phyloP scores from a whole-genome alignment of 768 basidiomycete genomes.

The Baorangia bicolor region DNA sequence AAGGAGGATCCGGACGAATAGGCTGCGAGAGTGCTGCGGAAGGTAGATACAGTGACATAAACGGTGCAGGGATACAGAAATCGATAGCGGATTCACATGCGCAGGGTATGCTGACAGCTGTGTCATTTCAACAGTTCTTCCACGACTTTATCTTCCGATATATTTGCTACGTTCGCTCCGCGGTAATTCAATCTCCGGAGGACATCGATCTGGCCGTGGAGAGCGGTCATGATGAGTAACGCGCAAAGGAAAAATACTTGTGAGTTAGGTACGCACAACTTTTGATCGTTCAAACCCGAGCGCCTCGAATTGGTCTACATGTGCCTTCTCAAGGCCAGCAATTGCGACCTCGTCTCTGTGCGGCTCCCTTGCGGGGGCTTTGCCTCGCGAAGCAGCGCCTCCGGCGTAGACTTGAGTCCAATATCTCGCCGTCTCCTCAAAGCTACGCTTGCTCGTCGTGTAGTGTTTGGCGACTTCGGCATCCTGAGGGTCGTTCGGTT shows the following conservation, averaged over 20 bases:
- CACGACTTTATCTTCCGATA: slow-evolving; percentile 79
- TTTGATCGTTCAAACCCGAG: slow-evolving; percentile 81
- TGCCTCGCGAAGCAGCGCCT: slow-evolving; percentile 53
- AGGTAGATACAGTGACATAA: slow-evolving; percentile 29
- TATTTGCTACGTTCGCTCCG: slow-evolving; percentile 74
- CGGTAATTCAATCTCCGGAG: slow-evolving; percentile 86
- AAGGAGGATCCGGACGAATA: slow-evolving; percentile 17
- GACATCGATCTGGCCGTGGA: slow-evolving; percentile 69
- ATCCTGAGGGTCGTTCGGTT: slow-evolving; percentile 96
- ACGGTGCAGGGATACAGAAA: slow-evolving; percentile 25
- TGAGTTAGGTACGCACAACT: slow-evolving; percentile 61
- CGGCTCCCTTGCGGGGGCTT: slow-evolving; percentile 28
- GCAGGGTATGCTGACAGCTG: slow-evolving; percentile 24
- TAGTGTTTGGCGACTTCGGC: slow-evolving; percentile 98
- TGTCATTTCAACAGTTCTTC: slow-evolving; percentile 76
- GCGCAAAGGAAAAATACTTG: not conserved
- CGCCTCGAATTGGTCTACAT: slow-evolving; percentile 80
- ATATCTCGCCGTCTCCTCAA: slow-evolving; percentile 89
- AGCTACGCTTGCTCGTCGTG: slow-evolving; percentile 80
- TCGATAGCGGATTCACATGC: slow-evolving; percentile 21
- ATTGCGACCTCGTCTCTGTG: slow-evolving; percentile 52
- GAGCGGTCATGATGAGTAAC: slow-evolving; percentile 1
- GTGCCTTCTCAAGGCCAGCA: slow-evolving; percentile 79
- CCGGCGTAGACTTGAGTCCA: slow-evolving; percentile 95
- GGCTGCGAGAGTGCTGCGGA: slow-evolving; percentile 13